phyloP scores from a whole-genome alignment of 768 basidiomycete species.

The Auriscalpium orientale region DNA sequence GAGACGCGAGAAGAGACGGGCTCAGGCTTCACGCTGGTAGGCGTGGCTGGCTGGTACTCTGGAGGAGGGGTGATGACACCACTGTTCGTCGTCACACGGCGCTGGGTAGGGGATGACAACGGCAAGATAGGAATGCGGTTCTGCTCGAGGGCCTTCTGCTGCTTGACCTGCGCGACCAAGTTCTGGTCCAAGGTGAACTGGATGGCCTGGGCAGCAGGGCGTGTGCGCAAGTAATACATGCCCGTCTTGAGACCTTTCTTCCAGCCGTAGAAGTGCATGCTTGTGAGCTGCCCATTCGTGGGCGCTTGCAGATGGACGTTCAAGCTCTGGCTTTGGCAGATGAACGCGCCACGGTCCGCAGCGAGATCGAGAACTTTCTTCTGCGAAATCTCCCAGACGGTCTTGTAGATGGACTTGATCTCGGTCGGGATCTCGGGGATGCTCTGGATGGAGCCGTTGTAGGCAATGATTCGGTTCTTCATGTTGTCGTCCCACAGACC shows the following conservation, averaged over 20 bases:
- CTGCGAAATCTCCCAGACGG: conserved; percentile 99
- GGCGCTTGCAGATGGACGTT: conserved; percentile 91
- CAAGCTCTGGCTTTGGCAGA: conserved; percentile 92
- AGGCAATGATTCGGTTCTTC: conserved; percentile 99
- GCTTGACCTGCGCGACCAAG: conserved; percentile 58
- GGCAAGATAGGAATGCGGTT: not conserved
- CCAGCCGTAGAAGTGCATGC: conserved; percentile 99
- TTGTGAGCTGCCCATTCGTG: conserved; percentile 85
- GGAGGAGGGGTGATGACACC: not conserved
- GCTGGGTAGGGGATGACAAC: not conserved
- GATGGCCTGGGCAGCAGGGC: conserved; percentile 91
- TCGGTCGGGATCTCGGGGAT: conserved; percentile 85
- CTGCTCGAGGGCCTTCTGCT: conserved; percentile 4
- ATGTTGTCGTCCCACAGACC: conserved; percentile 96
- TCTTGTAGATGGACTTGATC: conserved; percentile 98
- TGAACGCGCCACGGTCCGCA: conserved; percentile 97
- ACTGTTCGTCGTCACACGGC: not conserved
- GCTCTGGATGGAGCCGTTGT: conserved; percentile 83
- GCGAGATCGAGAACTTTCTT: conserved; percentile 98
- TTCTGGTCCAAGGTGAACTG: conserved; percentile 94
- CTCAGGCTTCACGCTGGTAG: not conserved
- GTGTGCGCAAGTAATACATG: conserved; percentile 95
- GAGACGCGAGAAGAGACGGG: not conserved
- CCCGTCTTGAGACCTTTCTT: conserved; percentile 99
- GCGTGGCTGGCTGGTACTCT: not conserved